Percentiles rank a stretch among this genome's conserved stretches.
These are phyloP conservation scores for Yamagishiella unicocca DNA, from an alignment of 139 green algal species.

Conservation along the genomic window DNA sequence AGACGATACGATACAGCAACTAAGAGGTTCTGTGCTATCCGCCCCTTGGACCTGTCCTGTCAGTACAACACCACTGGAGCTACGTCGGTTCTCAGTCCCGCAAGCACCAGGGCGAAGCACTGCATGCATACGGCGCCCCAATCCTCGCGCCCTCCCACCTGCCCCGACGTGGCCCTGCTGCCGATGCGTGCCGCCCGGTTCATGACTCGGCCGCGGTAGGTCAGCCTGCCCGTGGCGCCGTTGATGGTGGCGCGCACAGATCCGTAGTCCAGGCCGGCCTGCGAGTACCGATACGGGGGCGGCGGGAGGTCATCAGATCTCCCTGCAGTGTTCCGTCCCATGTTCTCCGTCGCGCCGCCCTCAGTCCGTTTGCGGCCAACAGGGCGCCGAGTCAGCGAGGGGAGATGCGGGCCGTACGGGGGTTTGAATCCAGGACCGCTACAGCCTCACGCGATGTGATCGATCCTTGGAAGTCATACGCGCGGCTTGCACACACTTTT, in stretches of 20 bases:
- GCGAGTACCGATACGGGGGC: background rate
- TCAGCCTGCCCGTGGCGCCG: slow-evolving; percentile 18
- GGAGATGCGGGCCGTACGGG: too few relatives aligned
- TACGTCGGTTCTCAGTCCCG: too few relatives aligned
- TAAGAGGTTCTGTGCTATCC: too few relatives aligned
- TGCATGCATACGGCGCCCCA: too few relatives aligned
- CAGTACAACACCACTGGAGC: too few relatives aligned
- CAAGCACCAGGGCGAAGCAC: too few relatives aligned
- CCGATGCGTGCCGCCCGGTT: slow-evolving; percentile 60
- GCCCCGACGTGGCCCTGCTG: slow-evolving; percentile 33
- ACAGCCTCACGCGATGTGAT: background rate
- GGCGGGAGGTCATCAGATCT: background rate
- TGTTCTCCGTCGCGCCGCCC: too few relatives aligned
- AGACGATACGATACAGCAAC: too few relatives aligned
- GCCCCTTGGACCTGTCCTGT: background rate
- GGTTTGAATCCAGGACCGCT: background rate
- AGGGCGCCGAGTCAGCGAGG: too few relatives aligned
- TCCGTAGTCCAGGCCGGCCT: slow-evolving; percentile 41
- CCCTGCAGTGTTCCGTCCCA: too few relatives aligned
- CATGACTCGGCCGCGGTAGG: slow-evolving; percentile 46
- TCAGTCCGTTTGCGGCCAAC: too few relatives aligned
- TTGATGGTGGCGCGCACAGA: background rate
- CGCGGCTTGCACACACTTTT: background rate
- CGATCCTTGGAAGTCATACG: background rate
- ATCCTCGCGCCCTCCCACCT: slow-evolving; percentile 29